Conservation (phyloP, 768 basidiomycete genomes). For the Podaxis sp. region DNA sequence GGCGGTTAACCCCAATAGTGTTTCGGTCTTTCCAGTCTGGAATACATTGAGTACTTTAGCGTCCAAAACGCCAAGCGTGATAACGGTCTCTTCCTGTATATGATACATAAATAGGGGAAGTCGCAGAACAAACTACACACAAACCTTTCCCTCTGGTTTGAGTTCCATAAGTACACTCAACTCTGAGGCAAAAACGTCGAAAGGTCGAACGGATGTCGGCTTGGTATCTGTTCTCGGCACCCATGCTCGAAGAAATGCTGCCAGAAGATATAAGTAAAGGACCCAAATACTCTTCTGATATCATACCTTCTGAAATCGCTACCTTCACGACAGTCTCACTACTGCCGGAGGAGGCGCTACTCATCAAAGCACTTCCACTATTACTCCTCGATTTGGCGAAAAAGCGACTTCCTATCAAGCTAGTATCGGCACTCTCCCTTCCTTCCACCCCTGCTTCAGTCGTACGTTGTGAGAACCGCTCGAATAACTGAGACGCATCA, state of each 20-base stretch:
- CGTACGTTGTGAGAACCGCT: conserved; percentile 33
- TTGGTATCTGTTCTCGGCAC: conserved; percentile 18
- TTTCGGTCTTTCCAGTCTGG: conserved; percentile 29
- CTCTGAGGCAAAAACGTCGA: conserved; percentile 12
- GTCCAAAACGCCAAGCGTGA: conserved; percentile 66
- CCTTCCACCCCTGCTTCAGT: conserved; percentile 23
- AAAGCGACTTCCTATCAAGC: conserved; percentile 79
- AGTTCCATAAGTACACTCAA: conserved; percentile 49
- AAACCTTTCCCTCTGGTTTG: conserved; percentile 71
- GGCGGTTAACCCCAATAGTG: conserved; percentile 56
- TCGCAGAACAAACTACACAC: conserved; percentile 14
- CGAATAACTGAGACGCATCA: conserved; percentile 74
- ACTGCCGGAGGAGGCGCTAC: conserved; percentile 21
- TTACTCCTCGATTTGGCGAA: conserved; percentile 54
- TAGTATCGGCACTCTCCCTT: conserved; percentile 51
- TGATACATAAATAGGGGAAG: neutral
- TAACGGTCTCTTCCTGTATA: conserved; percentile 36
- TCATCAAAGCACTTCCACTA: conserved; percentile 35
- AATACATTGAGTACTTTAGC: conserved; percentile 52
- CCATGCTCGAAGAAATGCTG: conserved; percentile 25
- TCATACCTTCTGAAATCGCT: conserved; percentile 30
- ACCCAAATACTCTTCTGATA: neutral
- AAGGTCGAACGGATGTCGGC: conserved; percentile 9
- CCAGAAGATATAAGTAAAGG: neutral
- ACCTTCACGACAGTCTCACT: conserved; percentile 53